Base-by-base conservation (phyloP, 805 yeast genomes). In the Schwanniomyces occidentalis region DNA sequence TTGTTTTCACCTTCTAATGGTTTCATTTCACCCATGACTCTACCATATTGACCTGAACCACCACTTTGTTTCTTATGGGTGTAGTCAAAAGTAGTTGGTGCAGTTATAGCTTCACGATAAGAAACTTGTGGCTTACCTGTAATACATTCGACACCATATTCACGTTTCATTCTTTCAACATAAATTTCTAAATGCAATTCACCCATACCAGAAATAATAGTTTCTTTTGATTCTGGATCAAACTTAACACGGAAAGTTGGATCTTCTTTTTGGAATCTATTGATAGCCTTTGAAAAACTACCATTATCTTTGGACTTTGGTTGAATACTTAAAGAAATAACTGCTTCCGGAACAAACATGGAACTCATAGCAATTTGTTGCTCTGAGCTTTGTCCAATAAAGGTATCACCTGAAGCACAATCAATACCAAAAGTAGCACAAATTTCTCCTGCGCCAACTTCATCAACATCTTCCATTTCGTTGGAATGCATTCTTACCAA, bases 341-440 rank as follows among this genome's bases (percentile, higher is more conserved):
- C 99, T 1, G 99, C 96, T 62, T 93, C 99, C 5, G 99, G 99
- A 43, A 93, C 99, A 66, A 74, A 93, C 99, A 93, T 93, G 4
- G 97, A 88, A 37, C 95, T 80, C 98, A 93, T 91, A 36, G 99
- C 82, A 51, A 85, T 82, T 51, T 80, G 73, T 36, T 80, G 70
- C 9, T 75, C 71, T 12, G 61, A 45, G 37, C 56, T 58, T 35
- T 93, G 95, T 48, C 87, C 95, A 29, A 95, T 83, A 64, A 93
- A 93, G 9, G 98, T 88, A 57, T 93, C 99, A 56, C 99, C 99
- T 9, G 99, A 93, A 8, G 98, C 82, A 75, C 99, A 93, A 63
- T 93, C 99, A 49, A 93, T 86, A 67, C 99, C 99, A 53, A 93
- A 93, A 39, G 98, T 91, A 36, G 99, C 99, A 71, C 99, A 93